Percentiles rank a stretch among this genome's conserved stretches.
phyloP scores from a whole-genome alignment of 371 early-diverging fungal species.

The Lichtheimia ornata region DNA sequence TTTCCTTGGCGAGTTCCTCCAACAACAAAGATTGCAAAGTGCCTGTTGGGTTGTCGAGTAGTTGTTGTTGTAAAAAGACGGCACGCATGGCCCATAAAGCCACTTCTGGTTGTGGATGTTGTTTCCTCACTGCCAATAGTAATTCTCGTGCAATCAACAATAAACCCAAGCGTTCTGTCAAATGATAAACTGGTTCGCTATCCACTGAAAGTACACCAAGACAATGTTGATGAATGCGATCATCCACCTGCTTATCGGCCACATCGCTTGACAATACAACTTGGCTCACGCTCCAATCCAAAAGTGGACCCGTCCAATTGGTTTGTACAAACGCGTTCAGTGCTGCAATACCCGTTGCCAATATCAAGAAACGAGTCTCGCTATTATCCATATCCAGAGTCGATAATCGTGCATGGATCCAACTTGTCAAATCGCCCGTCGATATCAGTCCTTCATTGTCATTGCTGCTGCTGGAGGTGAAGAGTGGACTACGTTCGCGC shows the following conservation, averaged over 20 bases:
- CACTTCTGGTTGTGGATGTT: conserved; percentile 21
- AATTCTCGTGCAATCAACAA: conserved; percentile 67
- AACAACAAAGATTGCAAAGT: conserved; percentile 58
- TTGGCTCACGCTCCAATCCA: conserved; percentile 38
- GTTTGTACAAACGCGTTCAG: conserved; percentile 67
- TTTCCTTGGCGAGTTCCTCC: conserved; percentile 12
- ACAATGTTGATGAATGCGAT: conserved; percentile 32
- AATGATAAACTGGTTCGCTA: conserved; percentile 84
- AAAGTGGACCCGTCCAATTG: conserved; percentile 70
- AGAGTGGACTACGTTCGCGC: conserved; percentile 25
- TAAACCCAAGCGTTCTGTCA: conserved; percentile 70
- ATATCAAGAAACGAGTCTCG: conserved; percentile 22
- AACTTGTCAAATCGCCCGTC: conserved; percentile 24
- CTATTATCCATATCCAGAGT: conserved; percentile 11
- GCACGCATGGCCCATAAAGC: conserved; percentile 81
- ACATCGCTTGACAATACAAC: conserved; percentile 15
- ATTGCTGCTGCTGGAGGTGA: conserved; percentile 15
- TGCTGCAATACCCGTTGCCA: conserved; percentile 56
- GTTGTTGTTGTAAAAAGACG: conserved; percentile 78
- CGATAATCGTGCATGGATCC: conserved; percentile 20
- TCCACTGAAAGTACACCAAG: conserved; percentile 65
- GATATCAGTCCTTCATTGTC: conserved; percentile 4
- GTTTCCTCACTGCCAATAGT: conserved; percentile 47
- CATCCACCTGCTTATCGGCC: conserved; percentile 22
- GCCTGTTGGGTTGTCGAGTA: conserved; percentile 86